Base-by-base conservation (phyloP, 148 eudicot species). In the Fagopyrum homotropicum region DNA sequence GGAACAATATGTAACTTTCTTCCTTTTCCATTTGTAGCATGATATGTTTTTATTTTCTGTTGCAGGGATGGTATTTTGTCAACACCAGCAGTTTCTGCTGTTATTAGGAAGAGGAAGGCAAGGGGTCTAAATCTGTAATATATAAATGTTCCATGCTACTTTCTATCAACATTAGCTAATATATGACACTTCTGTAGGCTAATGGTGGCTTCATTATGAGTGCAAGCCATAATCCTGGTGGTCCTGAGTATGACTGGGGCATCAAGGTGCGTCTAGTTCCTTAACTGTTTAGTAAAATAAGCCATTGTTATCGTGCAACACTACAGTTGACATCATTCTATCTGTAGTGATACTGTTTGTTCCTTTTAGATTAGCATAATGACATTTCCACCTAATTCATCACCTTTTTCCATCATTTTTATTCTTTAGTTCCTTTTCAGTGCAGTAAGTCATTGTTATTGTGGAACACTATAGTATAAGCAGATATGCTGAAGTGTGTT, bases 151-250 rank as follows among this genome's bases (percentile, higher is more conserved):
- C 47, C 71, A 35, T 66, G 7, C 71, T 14, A 40, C 46, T 43
- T 66, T 66, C 19, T 9, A 66, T 66, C 1, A 35, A 14, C 7
- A 29, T 40, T 66, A 40, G 16, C 71, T 66, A 66, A 66, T 15
- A 43, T 66, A 40, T 66, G 30, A 66, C 9, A 46, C 47, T 66
- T 73, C 72, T 79, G 54, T 89, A 92, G 99, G 97, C 97, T 55
- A 92, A 95, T 90, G 98, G 99, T 77, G 99, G 97, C 76, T 91
- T 92, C 77, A 87, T 95, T 80, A 95, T 95, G 97, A 95, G 99
- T 84, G 97, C 97, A 76, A 95, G 99, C 83, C 99, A 92, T 77
- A 95, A 95, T 87, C 99, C 96, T 73, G 99, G 97, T 66, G 99
- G 97, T 43, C 98, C 93, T 19, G 99, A 95, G 26, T 90, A 90